Evolutionary conservation across 768 basidiomycete species (phyloP).

Genomic region (Suillus plorans): DNA sequence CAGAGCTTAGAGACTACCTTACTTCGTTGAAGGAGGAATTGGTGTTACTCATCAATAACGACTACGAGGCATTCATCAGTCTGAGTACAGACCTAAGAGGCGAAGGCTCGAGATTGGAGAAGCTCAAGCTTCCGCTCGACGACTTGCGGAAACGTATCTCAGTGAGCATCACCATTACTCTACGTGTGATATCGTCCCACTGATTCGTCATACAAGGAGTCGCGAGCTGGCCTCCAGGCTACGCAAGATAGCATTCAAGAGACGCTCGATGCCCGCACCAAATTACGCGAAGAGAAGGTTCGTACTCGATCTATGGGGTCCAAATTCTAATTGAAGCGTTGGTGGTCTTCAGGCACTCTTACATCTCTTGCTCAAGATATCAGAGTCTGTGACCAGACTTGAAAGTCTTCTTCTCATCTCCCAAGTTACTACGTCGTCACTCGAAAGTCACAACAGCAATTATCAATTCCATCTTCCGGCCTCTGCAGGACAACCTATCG

Average conservation of each 20-base stretch:
- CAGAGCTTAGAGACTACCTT: constrained; percentile 86
- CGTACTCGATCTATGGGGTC: constrained; percentile 2
- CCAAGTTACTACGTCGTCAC: constrained; percentile 36
- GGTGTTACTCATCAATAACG: constrained; percentile 93
- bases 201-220: constrained; percentile 42
- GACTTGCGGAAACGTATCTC: constrained; percentile 64
- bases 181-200: not conserved
- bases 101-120: constrained; percentile 71
- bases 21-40: constrained; percentile 87
- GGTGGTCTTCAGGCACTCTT: constrained; percentile 61
- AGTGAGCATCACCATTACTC: constrained; percentile 44
- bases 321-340: constrained; percentile 9
- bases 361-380: constrained; percentile 86
- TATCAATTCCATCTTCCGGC: constrained; percentile 32
- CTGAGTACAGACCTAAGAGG: constrained; percentile 90
- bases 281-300: constrained; percentile 83
- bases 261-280: constrained; percentile 74
- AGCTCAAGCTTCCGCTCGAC: constrained; percentile 66
- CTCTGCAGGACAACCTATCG: constrained; percentile 33
- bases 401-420: constrained; percentile 79
- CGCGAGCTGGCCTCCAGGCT: constrained; percentile 57
- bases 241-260: constrained; percentile 75
- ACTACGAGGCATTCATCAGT: constrained; percentile 97
- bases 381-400: constrained; percentile 85
- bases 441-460: constrained; percentile 33